Percentiles rank a stretch among this genome's conserved stretches.
Evolutionary conservation across 192 early-diverging fungal genomes (phyloP).

Genomic region (Oehlia diaphana): DNA sequence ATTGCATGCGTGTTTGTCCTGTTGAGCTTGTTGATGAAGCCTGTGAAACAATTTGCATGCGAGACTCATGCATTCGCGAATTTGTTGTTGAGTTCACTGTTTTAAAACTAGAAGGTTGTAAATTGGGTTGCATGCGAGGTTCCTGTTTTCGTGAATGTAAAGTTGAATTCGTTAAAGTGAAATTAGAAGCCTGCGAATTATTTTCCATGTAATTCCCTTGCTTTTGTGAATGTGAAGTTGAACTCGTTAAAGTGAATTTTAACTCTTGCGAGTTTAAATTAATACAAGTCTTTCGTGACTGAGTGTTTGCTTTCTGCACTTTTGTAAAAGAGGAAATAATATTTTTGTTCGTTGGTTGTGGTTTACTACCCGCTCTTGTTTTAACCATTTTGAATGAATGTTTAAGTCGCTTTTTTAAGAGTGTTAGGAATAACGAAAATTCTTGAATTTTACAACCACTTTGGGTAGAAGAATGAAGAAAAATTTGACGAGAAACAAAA

Average conservation of each 20-base stretch:
- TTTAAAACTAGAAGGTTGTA: neutral
- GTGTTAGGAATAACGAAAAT: neutral
- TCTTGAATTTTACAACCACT: neutral
- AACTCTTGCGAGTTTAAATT: neutral
- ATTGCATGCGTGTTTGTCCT: neutral
- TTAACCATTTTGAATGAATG: slow-evolving; percentile 1
- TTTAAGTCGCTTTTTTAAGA: neutral
- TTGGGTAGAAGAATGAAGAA: neutral
- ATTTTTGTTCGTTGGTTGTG: neutral
- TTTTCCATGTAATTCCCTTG: neutral
- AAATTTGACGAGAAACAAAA: neutral
- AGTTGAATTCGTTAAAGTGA: neutral
- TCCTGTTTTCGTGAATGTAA: neutral
- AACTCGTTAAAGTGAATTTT: neutral
- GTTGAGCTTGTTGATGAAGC: neutral
- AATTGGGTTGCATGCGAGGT: neutral
- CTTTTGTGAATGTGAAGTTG: neutral
- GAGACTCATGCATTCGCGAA: neutral
- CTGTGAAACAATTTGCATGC: neutral
- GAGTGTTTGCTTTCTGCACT: neutral
- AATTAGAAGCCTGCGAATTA: neutral
- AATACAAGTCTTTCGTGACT: neutral
- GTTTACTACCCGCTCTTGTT: neutral
- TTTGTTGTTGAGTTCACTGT: neutral
- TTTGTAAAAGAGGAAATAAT: neutral